Evolutionary conservation across 2,329 filamentous ascomycete genomes (phyloP).

Genomic region (Stemphylium beticola): DNA sequence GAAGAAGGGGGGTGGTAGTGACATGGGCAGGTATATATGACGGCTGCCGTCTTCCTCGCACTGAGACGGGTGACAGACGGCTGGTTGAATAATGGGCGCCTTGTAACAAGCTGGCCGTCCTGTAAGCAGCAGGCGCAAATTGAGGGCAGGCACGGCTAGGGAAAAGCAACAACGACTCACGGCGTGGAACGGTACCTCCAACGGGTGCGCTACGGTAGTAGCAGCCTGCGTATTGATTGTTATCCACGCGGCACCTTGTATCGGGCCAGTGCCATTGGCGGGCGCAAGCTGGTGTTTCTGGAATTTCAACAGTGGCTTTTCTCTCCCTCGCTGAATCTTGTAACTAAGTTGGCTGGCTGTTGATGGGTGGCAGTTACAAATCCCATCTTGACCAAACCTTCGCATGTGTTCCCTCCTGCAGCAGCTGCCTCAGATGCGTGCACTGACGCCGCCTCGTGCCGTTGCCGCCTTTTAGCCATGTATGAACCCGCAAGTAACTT

Average conservation of each 20-base stretch:
- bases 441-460: slow-evolving; percentile 5
- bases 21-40: slow-evolving; percentile 4
- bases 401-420: not conserved
- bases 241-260: not conserved
- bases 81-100: not conserved
- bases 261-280: slow-evolving; percentile 2
- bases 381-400: not conserved
- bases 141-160: slow-evolving; percentile 6
- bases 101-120: not conserved
- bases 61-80: not conserved
- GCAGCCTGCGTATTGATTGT: not conserved
- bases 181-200: not conserved
- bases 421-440: not conserved
- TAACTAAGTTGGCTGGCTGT: not conserved
- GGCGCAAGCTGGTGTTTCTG: not conserved
- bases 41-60: not conserved
- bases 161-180: slow-evolving; percentile 15
- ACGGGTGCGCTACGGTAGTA: not conserved
- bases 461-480: not conserved
- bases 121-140: slow-evolving; percentile 15
- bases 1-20: not conserved
- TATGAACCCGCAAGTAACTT: not conserved
- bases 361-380: no score
- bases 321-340: not conserved
- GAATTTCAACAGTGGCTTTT: slow-evolving; percentile 4